phyloP scores from a whole-genome alignment of 2,329 filamentous ascomycete genomes.

The Colletotrichum sp. region DNA sequence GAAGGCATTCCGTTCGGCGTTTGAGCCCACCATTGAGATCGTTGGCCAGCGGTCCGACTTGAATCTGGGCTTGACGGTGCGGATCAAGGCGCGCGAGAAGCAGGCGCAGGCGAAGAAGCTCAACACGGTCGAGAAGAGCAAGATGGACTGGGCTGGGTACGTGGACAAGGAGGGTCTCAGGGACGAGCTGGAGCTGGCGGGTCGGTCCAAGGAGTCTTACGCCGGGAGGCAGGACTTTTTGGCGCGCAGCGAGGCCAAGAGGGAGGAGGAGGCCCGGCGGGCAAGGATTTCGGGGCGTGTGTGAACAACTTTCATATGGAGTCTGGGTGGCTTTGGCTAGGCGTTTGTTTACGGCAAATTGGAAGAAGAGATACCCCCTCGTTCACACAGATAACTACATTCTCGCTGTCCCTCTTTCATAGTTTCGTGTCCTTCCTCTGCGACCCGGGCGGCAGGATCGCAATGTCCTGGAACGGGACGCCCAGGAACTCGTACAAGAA shows the following conservation, averaged over 20 bases:
- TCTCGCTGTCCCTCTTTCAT: background rate
- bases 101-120: slow-evolving; percentile 64
- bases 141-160: slow-evolving; percentile 75
- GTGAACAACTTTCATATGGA: slow-evolving; percentile 17
- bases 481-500: slow-evolving; percentile 72
- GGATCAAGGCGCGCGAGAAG: slow-evolving; percentile 50
- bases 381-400: background rate
- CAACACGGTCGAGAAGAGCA: slow-evolving; percentile 74
- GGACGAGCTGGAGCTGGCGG: slow-evolving; percentile 69
- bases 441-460: slow-evolving; percentile 34
- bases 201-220: slow-evolving; percentile 68
- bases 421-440: background rate
- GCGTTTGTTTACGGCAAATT: background rate
- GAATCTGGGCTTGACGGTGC: slow-evolving; percentile 57
- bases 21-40: slow-evolving; percentile 59
- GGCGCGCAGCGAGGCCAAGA: slow-evolving; percentile 65
- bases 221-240: slow-evolving; percentile 68
- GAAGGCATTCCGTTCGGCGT: slow-evolving; percentile 64
- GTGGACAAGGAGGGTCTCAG: slow-evolving; percentile 74
- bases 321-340: background rate
- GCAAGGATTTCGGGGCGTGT: slow-evolving; percentile 50
- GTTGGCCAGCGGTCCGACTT: slow-evolving; percentile 55
- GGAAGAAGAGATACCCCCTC: slow-evolving; percentile 16
- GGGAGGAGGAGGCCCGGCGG: slow-evolving; percentile 63
- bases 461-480: slow-evolving; percentile 61